These are phyloP conservation scores for Endotrypanum monterogeii DNA, from an alignment of 208 protist species.

Conservation along the genomic window DNA sequence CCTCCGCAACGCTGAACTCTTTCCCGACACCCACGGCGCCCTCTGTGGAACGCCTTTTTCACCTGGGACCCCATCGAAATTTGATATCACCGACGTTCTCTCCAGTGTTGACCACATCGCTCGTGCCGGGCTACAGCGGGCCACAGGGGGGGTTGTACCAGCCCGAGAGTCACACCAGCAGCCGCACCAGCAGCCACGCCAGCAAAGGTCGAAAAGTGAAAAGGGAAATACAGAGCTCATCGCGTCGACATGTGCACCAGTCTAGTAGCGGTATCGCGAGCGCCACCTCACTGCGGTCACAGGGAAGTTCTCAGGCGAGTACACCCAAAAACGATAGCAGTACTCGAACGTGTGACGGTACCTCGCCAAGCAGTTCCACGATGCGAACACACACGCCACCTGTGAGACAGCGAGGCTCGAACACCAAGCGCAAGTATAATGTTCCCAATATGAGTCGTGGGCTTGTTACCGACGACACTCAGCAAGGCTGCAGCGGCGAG, in stretches of 20 bases:
- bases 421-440: slow-evolving; percentile 1
- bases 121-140: neutral
- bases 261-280: slow-evolving; percentile 2
- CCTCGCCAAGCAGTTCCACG: neutral
- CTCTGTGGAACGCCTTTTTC: neutral
- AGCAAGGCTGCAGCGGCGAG: slow-evolving; percentile 17
- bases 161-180: slow-evolving; percentile 1
- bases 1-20: slow-evolving; percentile 8
- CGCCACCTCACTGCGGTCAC: neutral
- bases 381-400: slow-evolving; percentile 6
- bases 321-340: neutral
- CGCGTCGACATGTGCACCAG: neutral
- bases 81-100: neutral
- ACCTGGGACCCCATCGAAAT: neutral
- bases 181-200: slow-evolving; percentile 11
- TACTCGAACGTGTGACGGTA: neutral
- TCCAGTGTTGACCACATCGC: neutral
- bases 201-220: slow-evolving; percentile 20
- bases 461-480: slow-evolving; percentile 12
- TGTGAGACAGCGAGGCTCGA: neutral
- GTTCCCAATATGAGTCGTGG: slow-evolving; percentile 1
- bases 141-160: neutral
- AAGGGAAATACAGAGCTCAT: slow-evolving; percentile 5
- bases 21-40: slow-evolving; percentile 3
- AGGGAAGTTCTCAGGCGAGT: slow-evolving; percentile 4